A percentile compares a stretch with the other conserved stretches of the same genome.
These are phyloP conservation scores for Boletus vinaceobasis DNA, from an alignment of 768 basidiomycete genomes.

Conservation along the genomic window DNA sequence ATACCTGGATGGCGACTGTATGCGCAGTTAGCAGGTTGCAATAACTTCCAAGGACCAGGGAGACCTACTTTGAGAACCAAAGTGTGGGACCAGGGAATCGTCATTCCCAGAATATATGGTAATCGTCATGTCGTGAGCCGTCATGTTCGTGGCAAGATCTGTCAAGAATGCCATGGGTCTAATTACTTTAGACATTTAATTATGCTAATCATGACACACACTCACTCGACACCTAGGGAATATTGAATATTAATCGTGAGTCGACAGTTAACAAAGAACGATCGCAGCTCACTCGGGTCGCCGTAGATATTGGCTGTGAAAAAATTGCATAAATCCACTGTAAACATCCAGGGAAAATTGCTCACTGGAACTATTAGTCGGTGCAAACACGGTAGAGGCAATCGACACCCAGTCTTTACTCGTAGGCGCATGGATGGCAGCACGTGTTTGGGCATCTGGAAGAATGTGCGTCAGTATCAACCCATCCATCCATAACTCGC, in stretches of 20 bases:
- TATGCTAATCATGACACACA: not conserved
- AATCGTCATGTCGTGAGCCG: constrained; percentile 44
- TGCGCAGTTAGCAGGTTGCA: constrained; percentile 4
- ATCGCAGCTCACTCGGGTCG: constrained; percentile 32
- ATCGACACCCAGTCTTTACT: constrained; percentile 45
- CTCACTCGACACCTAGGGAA: constrained; percentile 34
- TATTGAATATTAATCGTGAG: not conserved
- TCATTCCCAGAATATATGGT: constrained; percentile 67
- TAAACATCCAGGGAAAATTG: not conserved
- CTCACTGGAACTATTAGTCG: constrained; percentile 8
- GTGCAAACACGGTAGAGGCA: constrained; percentile 25
- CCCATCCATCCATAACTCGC: not conserved
- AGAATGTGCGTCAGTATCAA: constrained; percentile 33
- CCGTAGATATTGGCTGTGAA: constrained; percentile 6
- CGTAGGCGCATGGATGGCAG: constrained; percentile 65
- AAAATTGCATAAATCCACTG: not conserved
- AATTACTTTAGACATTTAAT: constrained; percentile 25
- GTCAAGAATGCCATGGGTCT: constrained; percentile 51
- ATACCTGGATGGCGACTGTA: constrained; percentile 54
- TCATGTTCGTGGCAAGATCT: constrained; percentile 62
- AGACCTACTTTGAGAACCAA: constrained; percentile 55
- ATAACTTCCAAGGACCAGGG: not conserved
- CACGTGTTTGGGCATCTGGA: constrained; percentile 47
- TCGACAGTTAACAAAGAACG: not conserved
- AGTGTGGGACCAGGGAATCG: constrained; percentile 59